Evolutionary conservation across 306 rosid species (phyloP).

Genomic region (Abrus precatorius): DNA sequence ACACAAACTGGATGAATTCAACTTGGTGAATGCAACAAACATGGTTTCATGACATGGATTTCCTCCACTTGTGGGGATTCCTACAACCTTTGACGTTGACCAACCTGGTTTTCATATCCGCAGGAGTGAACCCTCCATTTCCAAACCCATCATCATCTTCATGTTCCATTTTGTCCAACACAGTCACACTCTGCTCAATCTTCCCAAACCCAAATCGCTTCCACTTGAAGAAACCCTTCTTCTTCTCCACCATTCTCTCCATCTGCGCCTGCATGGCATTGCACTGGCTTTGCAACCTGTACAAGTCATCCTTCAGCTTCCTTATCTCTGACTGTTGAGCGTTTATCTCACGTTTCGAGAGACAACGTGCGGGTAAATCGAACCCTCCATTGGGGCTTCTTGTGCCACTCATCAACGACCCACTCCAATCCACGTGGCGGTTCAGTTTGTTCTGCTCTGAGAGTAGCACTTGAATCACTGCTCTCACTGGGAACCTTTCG

Average conservation of each 20-base stretch:
- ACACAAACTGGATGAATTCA: no score
- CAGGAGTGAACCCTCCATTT: constrained; percentile 64
- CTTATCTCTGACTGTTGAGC: constrained; percentile 74
- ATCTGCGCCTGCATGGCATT: constrained; percentile 70
- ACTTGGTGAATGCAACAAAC: no score
- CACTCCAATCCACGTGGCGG: constrained; percentile 78
- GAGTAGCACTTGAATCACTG: constrained; percentile 87
- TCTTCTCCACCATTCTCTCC: constrained; percentile 68
- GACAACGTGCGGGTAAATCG: constrained; percentile 59
- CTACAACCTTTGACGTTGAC: constrained; percentile 53
- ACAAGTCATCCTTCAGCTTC: constrained; percentile 76
- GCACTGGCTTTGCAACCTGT: constrained; percentile 77
- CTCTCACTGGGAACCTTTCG: constrained; percentile 89
- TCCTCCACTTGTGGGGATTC: constrained; percentile 76
- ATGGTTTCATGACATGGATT: constrained; percentile 70
- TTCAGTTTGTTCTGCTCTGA: constrained; percentile 71
- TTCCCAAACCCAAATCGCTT: constrained; percentile 58
- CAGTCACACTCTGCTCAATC: constrained; percentile 40
- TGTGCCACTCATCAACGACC: constrained; percentile 61
- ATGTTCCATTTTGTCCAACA: constrained; percentile 42
- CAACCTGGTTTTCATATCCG: constrained; percentile 69
- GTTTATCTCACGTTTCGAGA: constrained; percentile 74
- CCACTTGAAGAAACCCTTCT: constrained; percentile 77
- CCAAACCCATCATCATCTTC: constrained; percentile 53
- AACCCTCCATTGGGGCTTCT: constrained; percentile 65